A percentile compares a stretch with the other conserved stretches of the same genome.
These are phyloP conservation scores for Syzygium oleosum DNA, from an alignment of 345 rosid species.

Conservation along the genomic window DNA sequence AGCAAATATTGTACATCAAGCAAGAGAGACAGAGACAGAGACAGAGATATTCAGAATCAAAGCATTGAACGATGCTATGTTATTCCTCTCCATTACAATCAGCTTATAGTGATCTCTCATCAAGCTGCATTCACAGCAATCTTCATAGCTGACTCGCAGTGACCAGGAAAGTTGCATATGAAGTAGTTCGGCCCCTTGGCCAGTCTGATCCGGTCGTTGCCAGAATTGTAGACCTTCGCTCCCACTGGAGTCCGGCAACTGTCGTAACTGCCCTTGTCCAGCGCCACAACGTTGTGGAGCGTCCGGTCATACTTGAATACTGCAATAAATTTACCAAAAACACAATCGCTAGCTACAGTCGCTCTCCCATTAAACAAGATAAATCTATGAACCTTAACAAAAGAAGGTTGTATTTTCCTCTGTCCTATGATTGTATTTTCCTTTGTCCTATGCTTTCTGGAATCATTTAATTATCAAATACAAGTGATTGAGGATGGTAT, in stretches of 20 bases:
- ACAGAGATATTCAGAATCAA: neutral
- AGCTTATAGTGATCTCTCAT: neutral
- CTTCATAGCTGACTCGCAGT: conserved; percentile 44
- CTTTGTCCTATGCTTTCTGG: neutral
- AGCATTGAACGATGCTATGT: neutral
- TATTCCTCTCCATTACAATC: neutral
- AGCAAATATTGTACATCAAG: neutral
- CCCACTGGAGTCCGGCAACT: conserved; percentile 25
- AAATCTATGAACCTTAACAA: neutral
- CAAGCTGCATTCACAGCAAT: conserved; percentile 32
- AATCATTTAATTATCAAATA: neutral
- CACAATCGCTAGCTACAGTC: neutral
- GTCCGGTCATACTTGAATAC: conserved; percentile 36
- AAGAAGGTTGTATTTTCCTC: neutral
- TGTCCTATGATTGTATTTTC: neutral
- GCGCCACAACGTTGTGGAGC: conserved; percentile 35
- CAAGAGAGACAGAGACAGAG: neutral
- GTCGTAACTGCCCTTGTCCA: conserved; percentile 24
- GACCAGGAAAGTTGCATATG: conserved; percentile 38
- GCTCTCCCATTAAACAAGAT: neutral
- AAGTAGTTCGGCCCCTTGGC: conserved; percentile 40
- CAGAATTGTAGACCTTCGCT: conserved; percentile 25
- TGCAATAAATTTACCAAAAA: conserved; percentile 2
- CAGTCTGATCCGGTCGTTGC: conserved; percentile 32
- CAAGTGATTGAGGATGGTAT: neutral